phyloP scores from a whole-genome alignment of 352 stramenopile genomes.

The Phytophthora macrochlamydospora region DNA sequence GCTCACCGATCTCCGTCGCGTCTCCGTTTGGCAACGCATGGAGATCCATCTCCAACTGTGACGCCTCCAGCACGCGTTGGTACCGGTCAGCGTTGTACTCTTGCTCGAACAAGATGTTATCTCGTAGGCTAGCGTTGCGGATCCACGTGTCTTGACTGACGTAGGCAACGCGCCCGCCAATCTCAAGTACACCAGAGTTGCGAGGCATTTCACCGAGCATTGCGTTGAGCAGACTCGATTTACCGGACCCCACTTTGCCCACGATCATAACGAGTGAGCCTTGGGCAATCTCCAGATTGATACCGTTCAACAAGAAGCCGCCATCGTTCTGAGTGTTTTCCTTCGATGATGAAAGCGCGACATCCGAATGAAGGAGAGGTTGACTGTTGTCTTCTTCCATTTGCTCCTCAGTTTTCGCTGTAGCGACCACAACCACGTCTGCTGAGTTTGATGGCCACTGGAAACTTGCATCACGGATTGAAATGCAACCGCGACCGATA shows the following conservation, averaged over 20 bases:
- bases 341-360: neutral
- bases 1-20: constrained; percentile 59
- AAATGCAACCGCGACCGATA: too few relatives aligned
- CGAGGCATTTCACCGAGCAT: constrained; percentile 54
- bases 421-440: constrained; percentile 26
- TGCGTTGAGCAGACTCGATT: constrained; percentile 54
- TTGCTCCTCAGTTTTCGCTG: constrained; percentile 2
- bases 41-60: constrained; percentile 47
- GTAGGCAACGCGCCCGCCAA: constrained; percentile 63
- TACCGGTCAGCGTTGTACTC: constrained; percentile 43
- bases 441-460: constrained; percentile 27
- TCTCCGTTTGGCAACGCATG: constrained; percentile 52
- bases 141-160: constrained; percentile 93
- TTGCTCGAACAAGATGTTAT: constrained; percentile 91
- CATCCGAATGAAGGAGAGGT: too few relatives aligned
- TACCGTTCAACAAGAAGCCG: constrained; percentile 24
- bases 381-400: too few relatives aligned
- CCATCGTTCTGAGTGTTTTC: neutral
- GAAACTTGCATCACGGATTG: constrained; percentile 25
- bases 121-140: constrained; percentile 83
- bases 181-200: constrained; percentile 18
- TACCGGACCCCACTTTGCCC: constrained; percentile 50
- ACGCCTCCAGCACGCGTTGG: constrained; percentile 33
- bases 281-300: constrained; percentile 63
- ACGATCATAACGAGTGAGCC: constrained; percentile 65